Evolutionary conservation across 768 basidiomycete species (phyloP), one percentile per base, ranked within the genome.

Genomic region (Tubosaeta sp.): DNA sequence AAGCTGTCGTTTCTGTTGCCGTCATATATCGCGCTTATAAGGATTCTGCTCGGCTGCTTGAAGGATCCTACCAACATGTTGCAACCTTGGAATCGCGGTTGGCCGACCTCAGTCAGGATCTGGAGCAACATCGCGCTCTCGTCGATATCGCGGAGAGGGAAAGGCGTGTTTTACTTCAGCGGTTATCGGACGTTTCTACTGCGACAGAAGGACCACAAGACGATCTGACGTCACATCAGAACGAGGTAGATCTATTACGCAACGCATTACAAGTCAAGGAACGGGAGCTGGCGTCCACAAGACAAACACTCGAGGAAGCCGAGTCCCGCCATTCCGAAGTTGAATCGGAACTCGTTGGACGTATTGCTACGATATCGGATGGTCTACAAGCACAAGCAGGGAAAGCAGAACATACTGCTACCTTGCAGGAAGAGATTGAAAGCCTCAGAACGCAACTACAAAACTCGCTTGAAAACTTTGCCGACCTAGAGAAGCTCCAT

Each of bases 241-340:
- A 69, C 38, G 63, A 70, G 33, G 62, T 67, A 48, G 74, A 77
- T 43, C 60, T 69, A 19, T 51, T 81, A 22, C 72, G 71, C 46
- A 58, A 60, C 16, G 75, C 64, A 35, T 65, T 80, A n/a, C 60
- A 65, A 9, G 64, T 71, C 29, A 68, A 63, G 29, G 64, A 64
- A 37, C 63, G 60, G 42, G 65, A 73, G 17, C 54, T 80, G 29
- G 65, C 69, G 35, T 64, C 71, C 32, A 62, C 74, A 11, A 70
- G 65, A 52, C 64, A 63, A 13, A 62, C 64, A 8, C 64, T 72
- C 38, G 60, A 66, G 31, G 70, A 72, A 9, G 61, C 65, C n/a
- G 65, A 68, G 46, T 64, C 55, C n/a, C 59, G 72, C 17, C 69
- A 75, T 49, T 59, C 68, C 5, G 66, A 65, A 41, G 60, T 62